Evolutionary conservation across 768 basidiomycete species (phyloP).

Genomic region (Leccinellum rugosiceps): DNA sequence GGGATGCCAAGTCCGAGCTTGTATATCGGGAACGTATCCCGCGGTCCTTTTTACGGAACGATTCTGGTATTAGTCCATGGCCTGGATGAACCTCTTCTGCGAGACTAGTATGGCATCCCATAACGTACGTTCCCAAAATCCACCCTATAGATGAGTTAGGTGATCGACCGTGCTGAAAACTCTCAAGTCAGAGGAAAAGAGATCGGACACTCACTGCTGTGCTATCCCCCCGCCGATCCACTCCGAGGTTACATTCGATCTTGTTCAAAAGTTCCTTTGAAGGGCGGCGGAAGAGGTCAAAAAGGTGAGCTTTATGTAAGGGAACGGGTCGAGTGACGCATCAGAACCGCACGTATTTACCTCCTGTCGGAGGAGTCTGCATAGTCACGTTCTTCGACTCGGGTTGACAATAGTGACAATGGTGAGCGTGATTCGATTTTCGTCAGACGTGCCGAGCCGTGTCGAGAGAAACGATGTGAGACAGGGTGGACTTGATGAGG

Average conservation of each 20-base stretch:
- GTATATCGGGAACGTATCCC: slow-evolving; percentile 34
- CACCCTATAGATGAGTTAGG: too few relatives aligned
- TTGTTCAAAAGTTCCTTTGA: slow-evolving; percentile 94
- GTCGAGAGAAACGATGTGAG: too few relatives aligned
- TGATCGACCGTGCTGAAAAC: too few relatives aligned
- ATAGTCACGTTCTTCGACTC: too few relatives aligned
- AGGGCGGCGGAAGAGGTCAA: slow-evolving; percentile 84
- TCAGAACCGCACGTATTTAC: not conserved
- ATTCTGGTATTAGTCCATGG: slow-evolving; percentile 42
- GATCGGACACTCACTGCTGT: slow-evolving; percentile 6
- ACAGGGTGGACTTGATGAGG: not conserved
- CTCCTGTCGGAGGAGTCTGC: too few relatives aligned
- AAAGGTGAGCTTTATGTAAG: too few relatives aligned
- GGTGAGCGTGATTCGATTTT: slow-evolving; percentile 96
- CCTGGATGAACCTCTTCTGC: slow-evolving; percentile 36
- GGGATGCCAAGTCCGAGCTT: slow-evolving; percentile 29
- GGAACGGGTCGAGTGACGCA: too few relatives aligned
- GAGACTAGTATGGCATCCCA: too few relatives aligned
- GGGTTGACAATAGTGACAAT: too few relatives aligned
- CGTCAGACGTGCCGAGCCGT: slow-evolving; percentile 91
- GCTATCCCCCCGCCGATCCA: slow-evolving; percentile 17
- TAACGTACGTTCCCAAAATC: too few relatives aligned
- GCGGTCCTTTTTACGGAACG: slow-evolving; percentile 35
- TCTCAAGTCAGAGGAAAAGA: too few relatives aligned
- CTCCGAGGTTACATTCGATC: slow-evolving; percentile 56